Conservation (phyloP, 306 rosid species). For the Dryas drummondii region DNA sequence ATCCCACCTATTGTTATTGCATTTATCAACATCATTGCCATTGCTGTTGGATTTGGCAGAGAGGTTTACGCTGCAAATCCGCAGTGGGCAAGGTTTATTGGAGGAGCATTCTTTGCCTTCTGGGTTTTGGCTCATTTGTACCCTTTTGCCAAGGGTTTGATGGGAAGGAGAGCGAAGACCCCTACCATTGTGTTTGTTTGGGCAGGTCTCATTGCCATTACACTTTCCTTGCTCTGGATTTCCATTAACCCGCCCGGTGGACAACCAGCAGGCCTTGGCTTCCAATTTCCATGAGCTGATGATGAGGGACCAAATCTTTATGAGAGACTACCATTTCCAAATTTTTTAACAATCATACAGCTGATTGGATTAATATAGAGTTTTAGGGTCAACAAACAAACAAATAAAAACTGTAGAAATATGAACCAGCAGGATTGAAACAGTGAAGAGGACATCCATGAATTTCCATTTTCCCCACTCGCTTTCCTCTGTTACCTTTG, state of each 20-base stretch:
- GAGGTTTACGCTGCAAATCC: slow-evolving; percentile 38
- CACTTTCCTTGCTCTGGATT: slow-evolving; percentile 53
- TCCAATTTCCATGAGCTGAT: slow-evolving; percentile 38
- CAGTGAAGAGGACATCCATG: too few relatives aligned
- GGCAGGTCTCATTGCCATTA: slow-evolving; percentile 57
- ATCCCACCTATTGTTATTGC: slow-evolving; percentile 56
- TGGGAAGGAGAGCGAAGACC: slow-evolving; percentile 56
- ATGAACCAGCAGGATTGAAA: background rate
- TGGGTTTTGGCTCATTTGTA: slow-evolving; percentile 62
- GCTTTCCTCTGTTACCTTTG: background rate
- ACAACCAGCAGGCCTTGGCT: slow-evolving; percentile 23
- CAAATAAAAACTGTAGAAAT: background rate
- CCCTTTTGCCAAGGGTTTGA: slow-evolving; percentile 56
- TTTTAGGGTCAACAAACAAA: background rate
- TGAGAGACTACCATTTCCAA: too few relatives aligned
- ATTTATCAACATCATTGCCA: slow-evolving; percentile 43
- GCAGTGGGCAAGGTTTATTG: slow-evolving; percentile 47
- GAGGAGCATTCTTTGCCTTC: slow-evolving; percentile 52
- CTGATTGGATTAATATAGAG: background rate
- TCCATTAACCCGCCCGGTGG: slow-evolving; percentile 38
- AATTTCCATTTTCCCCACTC: too few relatives aligned
- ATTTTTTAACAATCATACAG: background rate
- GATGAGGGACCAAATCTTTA: background rate
- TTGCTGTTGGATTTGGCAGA: slow-evolving; percentile 45
- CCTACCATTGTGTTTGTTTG: slow-evolving; percentile 58